These are phyloP conservation scores for Rhizomucor miehei DNA, from an alignment of 371 early-diverging fungal species.

Conservation along the genomic window DNA sequence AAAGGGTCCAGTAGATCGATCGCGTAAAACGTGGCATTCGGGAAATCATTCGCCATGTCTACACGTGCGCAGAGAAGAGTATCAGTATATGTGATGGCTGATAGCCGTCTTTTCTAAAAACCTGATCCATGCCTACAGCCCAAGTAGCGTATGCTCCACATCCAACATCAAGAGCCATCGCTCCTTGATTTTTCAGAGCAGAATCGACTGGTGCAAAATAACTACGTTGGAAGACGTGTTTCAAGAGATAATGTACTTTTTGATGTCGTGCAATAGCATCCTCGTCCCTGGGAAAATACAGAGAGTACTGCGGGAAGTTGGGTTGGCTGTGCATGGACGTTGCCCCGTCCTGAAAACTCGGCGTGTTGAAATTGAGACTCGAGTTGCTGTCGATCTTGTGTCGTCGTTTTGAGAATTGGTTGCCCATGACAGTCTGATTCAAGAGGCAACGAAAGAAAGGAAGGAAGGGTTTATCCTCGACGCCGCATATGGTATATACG, in stretches of 20 bases:
- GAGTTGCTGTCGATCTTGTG: too few species aligned
- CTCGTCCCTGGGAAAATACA: conserved; percentile 3
- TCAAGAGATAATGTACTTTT: conserved; percentile 28
- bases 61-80: neutral
- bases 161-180: conserved; percentile 28
- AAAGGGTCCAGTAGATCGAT: conserved; percentile 22
- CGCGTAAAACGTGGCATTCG: conserved; percentile 26
- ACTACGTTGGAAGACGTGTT: conserved; percentile 34
- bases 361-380: too few species aligned
- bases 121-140: conserved; percentile 18
- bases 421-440: too few species aligned
- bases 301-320: too few species aligned
- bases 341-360: too few species aligned
- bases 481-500: too few species aligned
- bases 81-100: neutral
- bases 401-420: too few species aligned
- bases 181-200: conserved; percentile 4
- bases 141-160: conserved; percentile 33
- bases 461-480: too few species aligned
- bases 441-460: too few species aligned
- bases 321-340: too few species aligned
- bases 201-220: conserved; percentile 32
- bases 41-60: conserved; percentile 36
- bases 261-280: conserved; percentile 23
- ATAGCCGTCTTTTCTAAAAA: too few species aligned